A percentile compares a stretch with the other conserved stretches of the same genome.
Evolutionary conservation across 108 stramenopile genomes (phyloP).

Genomic region (Craspedostauros australis): DNA sequence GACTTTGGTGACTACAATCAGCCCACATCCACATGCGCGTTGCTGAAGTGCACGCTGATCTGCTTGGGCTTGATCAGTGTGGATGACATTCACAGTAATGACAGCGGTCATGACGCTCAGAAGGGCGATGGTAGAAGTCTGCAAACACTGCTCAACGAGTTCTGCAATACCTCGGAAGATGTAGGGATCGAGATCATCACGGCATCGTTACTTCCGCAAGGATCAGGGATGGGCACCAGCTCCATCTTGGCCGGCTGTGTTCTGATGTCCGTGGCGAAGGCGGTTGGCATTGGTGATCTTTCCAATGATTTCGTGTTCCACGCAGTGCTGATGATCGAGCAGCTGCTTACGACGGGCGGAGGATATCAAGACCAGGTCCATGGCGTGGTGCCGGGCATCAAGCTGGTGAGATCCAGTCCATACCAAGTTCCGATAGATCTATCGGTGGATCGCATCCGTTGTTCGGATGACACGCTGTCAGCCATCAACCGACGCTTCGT

Average conservation of each 20-base stretch:
- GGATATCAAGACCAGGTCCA: conserved; percentile 90
- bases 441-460: conserved; percentile 22
- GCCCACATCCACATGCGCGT: conserved; percentile 52
- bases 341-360: conserved; percentile 75
- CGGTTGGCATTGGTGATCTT: conserved; percentile 42
- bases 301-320: conserved; percentile 37
- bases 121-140: no score
- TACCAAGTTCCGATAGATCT: conserved; percentile 36
- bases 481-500: conserved; percentile 45
- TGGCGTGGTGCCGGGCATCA: conserved; percentile 57
- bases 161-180: conserved; percentile 37
- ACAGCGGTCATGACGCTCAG: conserved; percentile 2
- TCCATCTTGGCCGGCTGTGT: conserved; percentile 75
- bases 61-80: conserved; percentile 43
- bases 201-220: conserved; percentile 65
- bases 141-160: conserved; percentile 41
- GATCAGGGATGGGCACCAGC: conserved; percentile 82
- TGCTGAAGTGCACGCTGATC: conserved; percentile 65
- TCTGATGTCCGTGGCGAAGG: conserved; percentile 40
- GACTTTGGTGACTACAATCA: conserved; percentile 44
- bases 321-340: conserved; percentile 64
- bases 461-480: conserved; percentile 9
- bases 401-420: conserved; percentile 38
- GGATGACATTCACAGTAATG: conserved; percentile 15
- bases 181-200: conserved; percentile 61